Evolutionary conservation across 805 yeast species (phyloP).

Genomic region (Pichia gijzeniarum): DNA sequence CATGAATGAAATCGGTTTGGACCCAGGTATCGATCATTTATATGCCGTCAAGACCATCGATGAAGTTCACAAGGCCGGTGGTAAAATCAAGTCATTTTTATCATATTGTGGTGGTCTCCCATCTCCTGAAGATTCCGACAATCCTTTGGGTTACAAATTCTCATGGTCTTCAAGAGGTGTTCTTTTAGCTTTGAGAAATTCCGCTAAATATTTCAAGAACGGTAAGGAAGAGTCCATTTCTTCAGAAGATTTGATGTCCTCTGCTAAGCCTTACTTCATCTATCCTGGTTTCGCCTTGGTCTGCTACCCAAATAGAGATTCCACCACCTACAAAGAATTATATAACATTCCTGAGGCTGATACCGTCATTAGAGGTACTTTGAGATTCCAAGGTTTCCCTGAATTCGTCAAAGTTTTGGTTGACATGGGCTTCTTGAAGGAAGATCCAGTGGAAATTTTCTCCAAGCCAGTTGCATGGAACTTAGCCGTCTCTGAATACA

Average conservation of each 20-base stretch:
- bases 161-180: constrained; percentile 99
- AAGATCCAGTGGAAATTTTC: constrained; percentile 58
- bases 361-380: constrained; percentile 93
- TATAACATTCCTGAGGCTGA: constrained; percentile 96
- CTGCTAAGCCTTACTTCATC: constrained; percentile 92
- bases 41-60: constrained; percentile 97
- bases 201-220: constrained; percentile 82
- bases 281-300: constrained; percentile 95
- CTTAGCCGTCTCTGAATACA: constrained; percentile 68
- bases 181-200: constrained; percentile 87
- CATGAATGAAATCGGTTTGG: constrained; percentile 98
- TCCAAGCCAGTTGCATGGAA: constrained; percentile 68
- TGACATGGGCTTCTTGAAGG: constrained; percentile 87
- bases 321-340: constrained; percentile 86
- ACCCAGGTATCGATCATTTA: constrained; percentile 97
- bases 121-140: constrained; percentile 95
- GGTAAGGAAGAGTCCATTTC: constrained; percentile 75
- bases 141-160: constrained; percentile 97
- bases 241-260: constrained; percentile 89
- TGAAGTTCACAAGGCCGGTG: constrained; percentile 87
- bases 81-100: constrained; percentile 88
- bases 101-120: constrained; percentile 99
- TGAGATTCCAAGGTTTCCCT: constrained; percentile 98
- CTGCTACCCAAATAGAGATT: constrained; percentile 97
- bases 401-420: constrained; percentile 94